A percentile compares a stretch with the other conserved stretches of the same genome.
Evolutionary conservation across 768 basidiomycete genomes (phyloP).

Genomic region (Gloeostereum incarnatum): DNA sequence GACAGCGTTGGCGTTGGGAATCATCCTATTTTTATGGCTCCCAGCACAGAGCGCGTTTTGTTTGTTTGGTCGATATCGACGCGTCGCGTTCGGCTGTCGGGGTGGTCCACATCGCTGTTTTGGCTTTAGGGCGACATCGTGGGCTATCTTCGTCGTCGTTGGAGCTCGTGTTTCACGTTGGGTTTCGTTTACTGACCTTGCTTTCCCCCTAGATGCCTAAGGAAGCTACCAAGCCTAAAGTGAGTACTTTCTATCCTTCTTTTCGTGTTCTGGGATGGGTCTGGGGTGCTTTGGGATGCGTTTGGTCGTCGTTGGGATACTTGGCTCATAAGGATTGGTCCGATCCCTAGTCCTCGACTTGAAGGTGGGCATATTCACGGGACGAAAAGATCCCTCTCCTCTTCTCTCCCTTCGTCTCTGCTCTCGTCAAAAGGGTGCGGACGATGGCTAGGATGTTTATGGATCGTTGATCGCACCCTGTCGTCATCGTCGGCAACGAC

Average conservation of each 20-base stretch:
- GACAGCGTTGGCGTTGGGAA: constrained; percentile 4
- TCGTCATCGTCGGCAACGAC: constrained; percentile 1
- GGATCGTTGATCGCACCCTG: neutral
- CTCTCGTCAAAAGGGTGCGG: neutral
- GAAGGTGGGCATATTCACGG: constrained; percentile 1
- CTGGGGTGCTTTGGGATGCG: constrained; percentile 8
- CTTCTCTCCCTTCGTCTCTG: neutral
- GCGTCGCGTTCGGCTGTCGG: constrained; percentile 22
- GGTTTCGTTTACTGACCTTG: constrained; percentile 11
- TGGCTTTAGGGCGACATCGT: constrained; percentile 12
- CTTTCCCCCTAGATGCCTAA: constrained; percentile 51
- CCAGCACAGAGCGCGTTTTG: constrained; percentile 9
- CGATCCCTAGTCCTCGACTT: constrained; percentile 1
- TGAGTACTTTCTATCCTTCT: constrained; percentile 19
- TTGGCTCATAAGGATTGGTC: constrained; percentile 2
- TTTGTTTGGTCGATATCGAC: constrained; percentile 30
- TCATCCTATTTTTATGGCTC: no score
- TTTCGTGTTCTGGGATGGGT: constrained; percentile 11
- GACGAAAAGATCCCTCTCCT: neutral
- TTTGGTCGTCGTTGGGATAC: neutral
- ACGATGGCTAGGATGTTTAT: neutral
- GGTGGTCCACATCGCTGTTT: constrained; percentile 11
- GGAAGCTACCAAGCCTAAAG: constrained; percentile 46
- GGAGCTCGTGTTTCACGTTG: no score
- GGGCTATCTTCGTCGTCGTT: constrained; percentile 28